Conservation (phyloP, 352 stramenopile species). For the Globisporangium perplexum region DNA sequence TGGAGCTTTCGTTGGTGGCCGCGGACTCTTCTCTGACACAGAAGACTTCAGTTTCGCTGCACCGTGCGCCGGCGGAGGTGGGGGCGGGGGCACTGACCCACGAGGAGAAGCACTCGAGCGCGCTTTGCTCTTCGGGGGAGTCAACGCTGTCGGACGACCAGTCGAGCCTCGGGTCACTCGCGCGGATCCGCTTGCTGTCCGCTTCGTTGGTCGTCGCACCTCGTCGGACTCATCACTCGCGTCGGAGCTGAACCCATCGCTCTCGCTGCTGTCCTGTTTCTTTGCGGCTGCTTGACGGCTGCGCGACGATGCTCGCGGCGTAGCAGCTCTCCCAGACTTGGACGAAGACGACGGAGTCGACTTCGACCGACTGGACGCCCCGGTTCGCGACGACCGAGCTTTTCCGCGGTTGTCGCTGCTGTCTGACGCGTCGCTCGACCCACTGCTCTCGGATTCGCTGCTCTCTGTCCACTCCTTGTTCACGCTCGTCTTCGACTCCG, state of each 20-base stretch:
- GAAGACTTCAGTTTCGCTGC: conserved; percentile 1
- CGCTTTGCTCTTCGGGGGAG: not conserved
- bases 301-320: conserved; percentile 5
- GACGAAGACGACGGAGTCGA: conserved; percentile 10
- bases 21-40: conserved; percentile 6
- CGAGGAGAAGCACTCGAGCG: not conserved
- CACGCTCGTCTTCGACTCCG: conserved; percentile 33
- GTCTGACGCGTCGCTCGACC: conserved; percentile 43
- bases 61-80: conserved; percentile 17
- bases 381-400: conserved; percentile 14
- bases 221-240: conserved; percentile 6
- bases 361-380: conserved; percentile 15
- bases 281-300: not conserved
- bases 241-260: conserved; percentile 4
- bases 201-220: conserved; percentile 4
- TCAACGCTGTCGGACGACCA: not conserved
- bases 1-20: conserved; percentile 3
- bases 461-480: conserved; percentile 66
- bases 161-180: not conserved
- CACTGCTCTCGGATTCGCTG: conserved; percentile 55
- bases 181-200: not conserved
- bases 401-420: conserved; percentile 28
- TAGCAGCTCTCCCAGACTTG: not conserved
- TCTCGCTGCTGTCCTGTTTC: conserved; percentile 15
- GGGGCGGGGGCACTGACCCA: conserved; percentile 19